Evolutionary conservation across 2,329 filamentous ascomycete species (phyloP).

Genomic region (Aureobasidium pullulans): DNA sequence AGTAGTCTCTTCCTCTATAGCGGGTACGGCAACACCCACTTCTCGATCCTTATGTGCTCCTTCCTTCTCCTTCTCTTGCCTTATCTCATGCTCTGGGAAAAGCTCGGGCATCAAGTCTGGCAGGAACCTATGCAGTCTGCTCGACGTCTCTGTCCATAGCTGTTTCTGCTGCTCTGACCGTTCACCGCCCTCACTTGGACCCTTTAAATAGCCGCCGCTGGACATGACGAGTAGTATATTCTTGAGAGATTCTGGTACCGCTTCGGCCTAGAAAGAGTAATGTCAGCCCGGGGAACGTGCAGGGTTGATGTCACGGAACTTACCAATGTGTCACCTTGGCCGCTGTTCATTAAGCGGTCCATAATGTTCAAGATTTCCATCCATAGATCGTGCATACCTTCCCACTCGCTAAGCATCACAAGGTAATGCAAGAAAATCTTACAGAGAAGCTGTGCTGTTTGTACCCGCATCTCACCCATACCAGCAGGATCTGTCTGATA

Average conservation of each 20-base stretch:
- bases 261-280: constrained; percentile 64
- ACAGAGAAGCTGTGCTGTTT: constrained; percentile 82
- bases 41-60: not conserved
- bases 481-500: constrained; percentile 84
- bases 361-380: constrained; percentile 86
- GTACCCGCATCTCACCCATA: constrained; percentile 92
- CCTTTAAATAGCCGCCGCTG: constrained; percentile 74
- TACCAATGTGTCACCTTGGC: constrained; percentile 56
- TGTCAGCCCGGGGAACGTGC: not conserved
- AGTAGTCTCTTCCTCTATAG: not conserved
- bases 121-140: constrained; percentile 52
- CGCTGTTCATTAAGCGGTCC: constrained; percentile 92
- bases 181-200: constrained; percentile 45
- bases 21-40: not conserved
- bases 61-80: constrained; percentile 7
- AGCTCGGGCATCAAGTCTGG: constrained; percentile 53
- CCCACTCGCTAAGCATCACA: constrained; percentile 73
- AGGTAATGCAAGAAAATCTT: constrained; percentile 95
- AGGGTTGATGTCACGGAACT: not conserved
- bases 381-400: constrained; percentile 88
- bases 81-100: constrained; percentile 43
- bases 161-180: constrained; percentile 39
- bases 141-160: constrained; percentile 56
- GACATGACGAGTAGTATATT: constrained; percentile 95
- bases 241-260: constrained; percentile 89